Evolutionary conservation across 2,329 filamentous ascomycete species (phyloP), one percentile per base, ranked within the genome.

Genomic region (Penicillium sp.): DNA sequence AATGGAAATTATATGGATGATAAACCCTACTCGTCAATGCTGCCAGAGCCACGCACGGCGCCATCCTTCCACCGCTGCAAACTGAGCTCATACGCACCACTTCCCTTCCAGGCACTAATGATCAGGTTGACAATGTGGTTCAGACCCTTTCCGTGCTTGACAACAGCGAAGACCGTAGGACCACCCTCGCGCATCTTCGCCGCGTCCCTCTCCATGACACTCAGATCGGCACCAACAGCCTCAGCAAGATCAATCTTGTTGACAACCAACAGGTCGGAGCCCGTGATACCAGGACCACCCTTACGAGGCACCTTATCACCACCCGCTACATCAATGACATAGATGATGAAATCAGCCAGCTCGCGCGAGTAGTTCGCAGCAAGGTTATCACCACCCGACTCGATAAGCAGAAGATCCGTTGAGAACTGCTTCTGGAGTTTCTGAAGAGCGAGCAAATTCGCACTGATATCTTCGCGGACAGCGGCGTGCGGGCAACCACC

Each of bases 181-280:
- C 94, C 94, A 2, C 92, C 93, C 75, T 97, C 93, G 48, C 94
- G 83, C 85, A 99, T 99, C 82, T 92, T 93, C 65, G 90, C 82
- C 13, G 92, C 89, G 76, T 97, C 94, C 53, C 92, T 79, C 77
- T 97, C 94, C 94, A 99, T 99, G 41, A 99, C 90, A 18, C 77
- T 82, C 63, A 99, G 72, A 73, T 97, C 94, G 0, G 94, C 94
- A 13, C 94, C 94, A 22, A 99, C 87, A 5, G 89, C 85, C 75
- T 92, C 88, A 0, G 94, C 92, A 61, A 99, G 75, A 76, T 99
- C 94, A 42, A 92, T 96, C 85, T 99, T 99, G 76, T 99, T 99
- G 48, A 99, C 90, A 18, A 99, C 83, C 60, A 99, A 76, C 72
- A 99, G 72, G 69, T 99, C 94, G 66, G 89, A 94, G 77, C 97